Percentiles rank a stretch among this genome's conserved stretches.
phyloP scores from a whole-genome alignment of 345 rosid species.

The Pseudoturritis turrita region DNA sequence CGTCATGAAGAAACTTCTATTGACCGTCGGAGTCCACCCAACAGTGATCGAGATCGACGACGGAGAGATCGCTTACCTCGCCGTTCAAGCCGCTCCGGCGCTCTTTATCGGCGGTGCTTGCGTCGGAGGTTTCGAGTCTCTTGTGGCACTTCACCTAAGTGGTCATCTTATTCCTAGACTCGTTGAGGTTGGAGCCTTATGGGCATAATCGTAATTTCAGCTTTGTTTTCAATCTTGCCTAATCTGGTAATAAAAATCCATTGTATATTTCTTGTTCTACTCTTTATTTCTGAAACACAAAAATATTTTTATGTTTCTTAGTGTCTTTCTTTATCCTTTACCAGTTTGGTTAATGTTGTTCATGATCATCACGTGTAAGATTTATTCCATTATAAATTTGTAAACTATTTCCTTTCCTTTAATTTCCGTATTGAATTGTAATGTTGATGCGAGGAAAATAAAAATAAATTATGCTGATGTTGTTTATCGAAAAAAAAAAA shows the following conservation, averaged over 20 bases:
- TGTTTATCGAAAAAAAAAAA: not conserved
- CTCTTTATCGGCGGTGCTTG: slow-evolving; percentile 81
- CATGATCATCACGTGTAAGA: slow-evolving; percentile 5
- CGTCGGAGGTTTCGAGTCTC: slow-evolving; percentile 90
- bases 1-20: slow-evolving; percentile 79
- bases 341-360: not conserved
- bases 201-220: slow-evolving; percentile 1
- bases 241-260: not conserved
- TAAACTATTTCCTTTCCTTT: not conserved
- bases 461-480: not conserved
- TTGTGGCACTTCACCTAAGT: slow-evolving; percentile 85
- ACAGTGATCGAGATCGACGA: slow-evolving; percentile 89
- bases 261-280: slow-evolving; percentile 9
- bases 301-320: not conserved
- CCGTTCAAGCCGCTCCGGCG: slow-evolving; percentile 43
- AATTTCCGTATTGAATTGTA: not conserved
- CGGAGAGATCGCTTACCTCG: slow-evolving; percentile 45
- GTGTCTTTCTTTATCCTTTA: not conserved
- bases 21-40: slow-evolving; percentile 83
- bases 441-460: not conserved
- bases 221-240: not conserved
- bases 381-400: slow-evolving; percentile 3
- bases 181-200: slow-evolving; percentile 77
- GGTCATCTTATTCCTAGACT: slow-evolving; percentile 85
- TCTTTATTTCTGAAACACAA: not conserved